A percentile compares a stretch with the other conserved stretches of the same genome.
These are phyloP conservation scores for Drechslera avenae DNA, from an alignment of 2,329 filamentous ascomycete species.

Conservation along the genomic window DNA sequence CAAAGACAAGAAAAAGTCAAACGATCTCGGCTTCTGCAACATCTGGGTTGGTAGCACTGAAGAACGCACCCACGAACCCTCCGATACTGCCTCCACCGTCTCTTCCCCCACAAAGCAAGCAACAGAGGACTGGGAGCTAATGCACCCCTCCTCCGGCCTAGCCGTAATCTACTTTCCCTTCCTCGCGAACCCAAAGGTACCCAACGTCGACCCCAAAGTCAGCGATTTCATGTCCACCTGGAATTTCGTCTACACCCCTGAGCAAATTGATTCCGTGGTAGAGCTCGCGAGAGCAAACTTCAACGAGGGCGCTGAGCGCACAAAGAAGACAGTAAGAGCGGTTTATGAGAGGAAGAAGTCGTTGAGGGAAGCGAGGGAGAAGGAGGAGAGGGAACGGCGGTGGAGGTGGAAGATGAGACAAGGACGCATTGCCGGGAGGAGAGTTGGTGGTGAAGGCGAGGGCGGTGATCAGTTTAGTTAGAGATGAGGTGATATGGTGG, in stretches of 20 bases:
- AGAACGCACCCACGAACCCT: slow-evolving; percentile 63
- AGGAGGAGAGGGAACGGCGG: slow-evolving; percentile 45
- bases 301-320: slow-evolving; percentile 77
- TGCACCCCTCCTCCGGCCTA: slow-evolving; percentile 80
- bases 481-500: not conserved
- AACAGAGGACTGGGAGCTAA: slow-evolving; percentile 68
- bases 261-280: slow-evolving; percentile 86
- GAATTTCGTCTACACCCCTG: slow-evolving; percentile 95
- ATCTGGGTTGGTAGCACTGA: slow-evolving; percentile 89
- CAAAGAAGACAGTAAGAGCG: slow-evolving; percentile 77
- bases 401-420: slow-evolving; percentile 51
- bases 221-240: slow-evolving; percentile 92
- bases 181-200: slow-evolving; percentile 77
- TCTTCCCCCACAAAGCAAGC: slow-evolving; percentile 52
- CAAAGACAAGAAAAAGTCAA: slow-evolving; percentile 37
- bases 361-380: slow-evolving; percentile 61
- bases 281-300: slow-evolving; percentile 85
- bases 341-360: slow-evolving; percentile 92
- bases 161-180: slow-evolving; percentile 91
- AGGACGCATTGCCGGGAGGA: slow-evolving; percentile 58
- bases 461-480: slow-evolving; percentile 67
- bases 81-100: too few species aligned
- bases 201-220: slow-evolving; percentile 79
- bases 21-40: slow-evolving; percentile 82
- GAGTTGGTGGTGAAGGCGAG: slow-evolving; percentile 62